Evolutionary conservation across 306 rosid genomes (phyloP).

Genomic region (Fragaria vesca): DNA sequence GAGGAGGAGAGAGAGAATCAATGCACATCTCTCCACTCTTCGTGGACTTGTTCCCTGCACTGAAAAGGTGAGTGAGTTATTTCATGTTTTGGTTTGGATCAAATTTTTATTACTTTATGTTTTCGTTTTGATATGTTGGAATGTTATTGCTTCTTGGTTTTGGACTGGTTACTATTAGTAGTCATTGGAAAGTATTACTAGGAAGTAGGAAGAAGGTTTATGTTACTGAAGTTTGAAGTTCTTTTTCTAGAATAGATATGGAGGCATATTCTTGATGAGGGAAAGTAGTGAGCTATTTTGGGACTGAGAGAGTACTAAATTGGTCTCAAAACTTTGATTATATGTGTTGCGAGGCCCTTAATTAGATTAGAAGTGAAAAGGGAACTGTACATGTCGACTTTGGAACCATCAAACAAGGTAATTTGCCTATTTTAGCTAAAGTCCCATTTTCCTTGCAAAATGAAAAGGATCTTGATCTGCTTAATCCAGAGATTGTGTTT

Average conservation of each 20-base stretch:
- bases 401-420: background rate
- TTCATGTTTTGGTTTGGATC: background rate
- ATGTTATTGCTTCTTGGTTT: background rate
- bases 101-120: background rate
- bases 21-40: slow-evolving; percentile 71
- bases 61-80: slow-evolving; percentile 45
- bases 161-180: background rate
- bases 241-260: background rate
- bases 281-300: background rate
- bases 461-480: background rate
- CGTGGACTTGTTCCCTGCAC: slow-evolving; percentile 65
- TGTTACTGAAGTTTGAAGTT: background rate
- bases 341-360: background rate
- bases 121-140: background rate
- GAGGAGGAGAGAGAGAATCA: slow-evolving; percentile 87
- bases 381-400: background rate
- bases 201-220: background rate
- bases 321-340: background rate
- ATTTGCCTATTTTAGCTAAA: background rate
- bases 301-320: background rate
- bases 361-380: background rate
- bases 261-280: background rate
- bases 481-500: background rate
- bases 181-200: background rate
- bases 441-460: background rate